Evolutionary conservation across 768 basidiomycete genomes (phyloP), one percentile per base, ranked within the genome.

Genomic region (Mycena filopes): DNA sequence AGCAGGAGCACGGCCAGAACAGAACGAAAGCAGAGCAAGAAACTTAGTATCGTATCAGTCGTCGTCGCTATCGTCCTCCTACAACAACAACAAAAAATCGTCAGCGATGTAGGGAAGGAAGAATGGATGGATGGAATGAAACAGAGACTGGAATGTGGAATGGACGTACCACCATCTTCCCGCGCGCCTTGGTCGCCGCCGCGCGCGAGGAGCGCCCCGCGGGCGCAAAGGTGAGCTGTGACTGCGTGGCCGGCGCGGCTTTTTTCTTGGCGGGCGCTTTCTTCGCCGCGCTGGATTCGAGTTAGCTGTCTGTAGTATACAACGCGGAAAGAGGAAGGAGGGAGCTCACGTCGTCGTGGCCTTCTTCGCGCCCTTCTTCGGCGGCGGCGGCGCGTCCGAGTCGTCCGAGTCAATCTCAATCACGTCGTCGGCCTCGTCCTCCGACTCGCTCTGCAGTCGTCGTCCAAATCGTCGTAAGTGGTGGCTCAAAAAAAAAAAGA

Each of bases 171-270:
- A 86, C 84, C 77, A 91, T 85, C 76, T 79, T 92, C 45, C 85
- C 84, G 70, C 82, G 86, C 12, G 93, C 90, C 70, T 81, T 88
- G 20, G 87, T 82, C 9, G 93, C 92, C 16, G 93, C 92, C 0
- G 90, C 84, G 55, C 92, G 77, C 1, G 88, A 86, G 18, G 88
- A 84, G 36, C 89, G 79, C 9, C 85, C 84, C 7, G 54, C 54
- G 31, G 91, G 88, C 0, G 88, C 85, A 66, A 93, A 93, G 38
- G 78, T 85, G 57, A 93, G 75, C 45, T 87, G 89, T 1, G 82
- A 63, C 74, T 91, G 90, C 59, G 83, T 86, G 10, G 77, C 41
- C 40, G 50, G 55, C 15, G 60, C 36, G 9, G 36, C 28, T 28
- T 67, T 65, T 50, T 69, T 69, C 66, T 76, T 81, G 21, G 79